Base-by-base conservation (phyloP, 1,284 basidiomycete genomes). In the Puccinia triticina region DNA sequence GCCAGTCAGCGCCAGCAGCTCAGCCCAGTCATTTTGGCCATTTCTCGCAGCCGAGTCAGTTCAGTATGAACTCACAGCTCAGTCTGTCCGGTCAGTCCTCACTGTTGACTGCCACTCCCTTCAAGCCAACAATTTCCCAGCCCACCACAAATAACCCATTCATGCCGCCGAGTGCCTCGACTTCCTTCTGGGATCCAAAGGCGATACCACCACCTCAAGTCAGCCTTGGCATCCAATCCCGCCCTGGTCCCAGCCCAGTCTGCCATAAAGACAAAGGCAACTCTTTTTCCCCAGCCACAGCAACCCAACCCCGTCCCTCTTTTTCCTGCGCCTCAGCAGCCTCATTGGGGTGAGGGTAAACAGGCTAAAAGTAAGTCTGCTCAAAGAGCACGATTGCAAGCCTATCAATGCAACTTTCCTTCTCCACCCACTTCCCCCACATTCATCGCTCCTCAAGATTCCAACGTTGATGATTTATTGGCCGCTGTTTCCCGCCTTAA, bases 101-200 rank as follows among this genome's bases (percentile, higher is more conserved):
- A 43, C 16, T 43, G 16, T 16, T 16, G 64, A 23, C 64, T 23
- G 64, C 37, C 5, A n/a, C 29, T 43, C 18, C 8, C 14, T 66
- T 34, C 64, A 32, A 43, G 37, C 64, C 64, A 66, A 66, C 64
- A 5, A 40, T 21, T 40, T 16, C 21, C 34, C 32, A 66, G 37
- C 64, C 64, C 64, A 66, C 37, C 8, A 66, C 37, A 8, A 66
- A 66, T 32, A 66, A 66, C 64, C 64, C 64, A 32, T 66, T 66
- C 21, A 43, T 37, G 37, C 16, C 34, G 37, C 16, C 34, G 12
- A 16, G 21, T 21, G 37, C 21, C 37, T 32, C 64, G 32, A 40
- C 64, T 43, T 14, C 7, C 23, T 57, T 57, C 16, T 66, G 64
- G 37, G 23, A 43, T 40, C 23, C 64, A 40, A 66, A 43, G 8